Conservation (phyloP, 164 flowering plant species). For the Aristolochia fimbriata region DNA sequence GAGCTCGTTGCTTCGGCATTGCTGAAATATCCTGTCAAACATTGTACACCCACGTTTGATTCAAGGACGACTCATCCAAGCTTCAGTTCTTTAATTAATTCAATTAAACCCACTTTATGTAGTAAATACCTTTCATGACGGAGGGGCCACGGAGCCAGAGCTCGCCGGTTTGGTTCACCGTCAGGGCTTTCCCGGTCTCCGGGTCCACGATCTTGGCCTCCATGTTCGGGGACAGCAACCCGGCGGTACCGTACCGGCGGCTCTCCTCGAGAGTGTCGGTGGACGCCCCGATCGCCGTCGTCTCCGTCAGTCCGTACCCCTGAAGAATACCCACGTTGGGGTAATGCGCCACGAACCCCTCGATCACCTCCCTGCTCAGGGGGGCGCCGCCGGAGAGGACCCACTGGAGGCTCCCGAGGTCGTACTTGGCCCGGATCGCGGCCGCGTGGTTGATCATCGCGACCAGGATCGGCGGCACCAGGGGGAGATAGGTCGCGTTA, state of each 20-base stretch:
- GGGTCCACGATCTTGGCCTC: conserved; percentile 80
- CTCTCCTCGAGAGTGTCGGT: conserved; percentile 82
- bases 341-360: conserved; percentile 54
- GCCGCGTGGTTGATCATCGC: conserved; percentile 38
- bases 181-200: conserved; percentile 41
- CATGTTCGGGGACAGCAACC: conserved; percentile 55
- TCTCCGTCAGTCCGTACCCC: conserved; percentile 92
- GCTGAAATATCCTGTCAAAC: conserved; percentile 57
- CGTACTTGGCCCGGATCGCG: conserved; percentile 30
- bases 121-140: conserved; percentile 90
- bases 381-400: conserved; percentile 84
- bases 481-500: conserved; percentile 39
- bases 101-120: too few species aligned
- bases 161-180: conserved; percentile 69
- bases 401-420: conserved; percentile 35
- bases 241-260: conserved; percentile 73
- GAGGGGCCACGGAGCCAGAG: conserved; percentile 82
- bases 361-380: conserved; percentile 70
- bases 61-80: too few species aligned
- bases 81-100: too few species aligned
- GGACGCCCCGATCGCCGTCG: conserved; percentile 78
- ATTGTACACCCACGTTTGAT: too few species aligned
- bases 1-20: conserved; percentile 69
- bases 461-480: conserved; percentile 58
- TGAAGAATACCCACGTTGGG: conserved; percentile 60